phyloP scores from a whole-genome alignment of 2,329 filamentous ascomycete species.

The Exophiala calicioides region DNA sequence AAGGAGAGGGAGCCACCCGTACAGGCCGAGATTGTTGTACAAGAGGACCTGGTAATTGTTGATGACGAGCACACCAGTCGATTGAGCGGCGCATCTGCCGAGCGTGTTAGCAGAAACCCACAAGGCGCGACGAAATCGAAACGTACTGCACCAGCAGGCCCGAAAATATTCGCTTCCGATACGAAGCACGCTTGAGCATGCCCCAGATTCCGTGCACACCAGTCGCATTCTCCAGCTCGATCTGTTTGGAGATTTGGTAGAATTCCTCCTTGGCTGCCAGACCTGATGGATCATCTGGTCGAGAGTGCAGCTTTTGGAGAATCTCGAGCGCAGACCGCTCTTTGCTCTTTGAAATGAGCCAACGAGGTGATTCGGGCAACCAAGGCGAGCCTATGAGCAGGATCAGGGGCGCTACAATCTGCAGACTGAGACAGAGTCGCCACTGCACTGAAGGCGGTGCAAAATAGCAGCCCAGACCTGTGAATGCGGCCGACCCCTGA shows the following conservation, averaged over 20 bases:
- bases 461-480: constrained; percentile 16
- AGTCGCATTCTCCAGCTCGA: constrained; percentile 41
- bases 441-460: constrained; percentile 11
- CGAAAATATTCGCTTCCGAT: constrained; percentile 44
- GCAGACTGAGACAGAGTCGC: constrained; percentile 34
- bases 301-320: constrained; percentile 47
- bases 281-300: constrained; percentile 41
- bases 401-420: constrained; percentile 42
- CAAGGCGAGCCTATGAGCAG: constrained; percentile 42
- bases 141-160: too few species aligned
- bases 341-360: constrained; percentile 46
- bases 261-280: constrained; percentile 42
- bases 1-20: constrained; percentile 4
- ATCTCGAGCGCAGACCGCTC: constrained; percentile 41
- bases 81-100: constrained; percentile 34
- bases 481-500: constrained; percentile 12
- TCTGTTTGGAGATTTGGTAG: constrained; percentile 47
- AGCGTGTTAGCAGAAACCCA: constrained; percentile 43
- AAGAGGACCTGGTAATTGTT: constrained; percentile 8
- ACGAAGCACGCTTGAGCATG: constrained; percentile 43
- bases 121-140: too few species aligned
- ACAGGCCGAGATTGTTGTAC: constrained; percentile 9
- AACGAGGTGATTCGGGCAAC: constrained; percentile 45
- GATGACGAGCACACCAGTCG: constrained; percentile 8
- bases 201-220: constrained; percentile 40